phyloP scores from a whole-genome alignment of 306 rosid genomes.

The Acacia acuminata region DNA sequence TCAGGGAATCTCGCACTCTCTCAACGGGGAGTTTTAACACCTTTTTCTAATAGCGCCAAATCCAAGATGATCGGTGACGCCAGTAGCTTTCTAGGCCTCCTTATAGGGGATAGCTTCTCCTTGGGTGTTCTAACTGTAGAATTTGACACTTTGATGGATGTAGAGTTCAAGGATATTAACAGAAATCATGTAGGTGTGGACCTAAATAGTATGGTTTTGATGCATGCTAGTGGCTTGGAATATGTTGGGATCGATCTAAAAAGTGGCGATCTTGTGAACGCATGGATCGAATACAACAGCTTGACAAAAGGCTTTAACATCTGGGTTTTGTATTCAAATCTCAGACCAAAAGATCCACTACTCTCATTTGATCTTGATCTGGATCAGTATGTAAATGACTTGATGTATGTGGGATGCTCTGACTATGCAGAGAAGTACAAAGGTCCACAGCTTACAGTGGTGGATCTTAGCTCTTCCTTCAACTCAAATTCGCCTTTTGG shows the following conservation, averaged over 20 bases:
- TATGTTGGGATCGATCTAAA: slow-evolving; percentile 70
- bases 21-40: too few species aligned
- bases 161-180: slow-evolving; percentile 80
- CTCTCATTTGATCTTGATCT: slow-evolving; percentile 64
- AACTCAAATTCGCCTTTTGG: slow-evolving; percentile 33
- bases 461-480: slow-evolving; percentile 91
- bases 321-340: slow-evolving; percentile 84
- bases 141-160: slow-evolving; percentile 92
- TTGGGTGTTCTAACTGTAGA: slow-evolving; percentile 74
- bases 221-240: slow-evolving; percentile 55
- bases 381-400: slow-evolving; percentile 67
- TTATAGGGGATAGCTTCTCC: slow-evolving; percentile 8
- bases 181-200: slow-evolving; percentile 96
- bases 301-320: slow-evolving; percentile 49
- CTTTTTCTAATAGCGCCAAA: too few species aligned
- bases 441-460: slow-evolving; percentile 81
- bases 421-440: slow-evolving; percentile 94
- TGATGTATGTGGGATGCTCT: slow-evolving; percentile 94
- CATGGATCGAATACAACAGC: slow-evolving; percentile 89
- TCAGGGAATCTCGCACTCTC: too few species aligned
- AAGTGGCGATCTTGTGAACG: slow-evolving; percentile 78
- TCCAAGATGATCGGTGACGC: too few species aligned
- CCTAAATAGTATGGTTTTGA: slow-evolving; percentile 72
- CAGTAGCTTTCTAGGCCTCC: slow-evolving; percentile 26
- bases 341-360: slow-evolving; percentile 77